A percentile compares a stretch with the other conserved stretches of the same genome.
Evolutionary conservation across 148 eudicot genomes (phyloP).

Genomic region (Camellia sinensis): DNA sequence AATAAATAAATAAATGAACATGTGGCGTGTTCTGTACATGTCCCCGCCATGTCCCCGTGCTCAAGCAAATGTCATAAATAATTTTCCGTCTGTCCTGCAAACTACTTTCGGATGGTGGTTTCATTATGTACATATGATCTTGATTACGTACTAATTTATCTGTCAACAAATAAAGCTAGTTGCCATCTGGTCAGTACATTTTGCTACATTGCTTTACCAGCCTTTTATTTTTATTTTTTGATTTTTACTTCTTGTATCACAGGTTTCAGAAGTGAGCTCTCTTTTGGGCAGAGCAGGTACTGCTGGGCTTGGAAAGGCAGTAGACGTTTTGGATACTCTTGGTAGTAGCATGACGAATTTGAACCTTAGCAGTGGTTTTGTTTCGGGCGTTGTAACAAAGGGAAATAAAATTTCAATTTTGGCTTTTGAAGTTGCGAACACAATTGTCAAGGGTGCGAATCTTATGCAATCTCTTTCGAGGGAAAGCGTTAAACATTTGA

Average conservation of each 20-base stretch:
- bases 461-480: conserved; percentile 86
- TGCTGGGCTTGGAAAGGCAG: conserved; percentile 87
- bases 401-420: conserved; percentile 82
- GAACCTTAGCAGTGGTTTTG: conserved; percentile 73
- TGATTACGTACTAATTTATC: background rate
- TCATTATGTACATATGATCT: background rate
- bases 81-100: background rate
- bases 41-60: background rate
- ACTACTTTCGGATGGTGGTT: background rate
- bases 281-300: conserved; percentile 86
- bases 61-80: background rate
- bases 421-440: conserved; percentile 95
- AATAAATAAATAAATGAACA: too few species aligned
- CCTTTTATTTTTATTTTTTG: background rate
- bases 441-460: conserved; percentile 88
- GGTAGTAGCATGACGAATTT: conserved; percentile 97
- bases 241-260: conserved; percentile 4
- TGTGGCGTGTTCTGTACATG: too few species aligned
- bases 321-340: conserved; percentile 91
- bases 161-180: background rate
- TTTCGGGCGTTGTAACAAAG: conserved; percentile 79
- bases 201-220: background rate
- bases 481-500: conserved; percentile 76
- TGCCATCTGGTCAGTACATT: background rate
- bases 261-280: conserved; percentile 91